A percentile compares a stretch with the other conserved stretches of the same genome.
These are phyloP conservation scores for Pseudogymnoascus sp. DNA, from an alignment of 2,329 filamentous ascomycete genomes.

Conservation along the genomic window DNA sequence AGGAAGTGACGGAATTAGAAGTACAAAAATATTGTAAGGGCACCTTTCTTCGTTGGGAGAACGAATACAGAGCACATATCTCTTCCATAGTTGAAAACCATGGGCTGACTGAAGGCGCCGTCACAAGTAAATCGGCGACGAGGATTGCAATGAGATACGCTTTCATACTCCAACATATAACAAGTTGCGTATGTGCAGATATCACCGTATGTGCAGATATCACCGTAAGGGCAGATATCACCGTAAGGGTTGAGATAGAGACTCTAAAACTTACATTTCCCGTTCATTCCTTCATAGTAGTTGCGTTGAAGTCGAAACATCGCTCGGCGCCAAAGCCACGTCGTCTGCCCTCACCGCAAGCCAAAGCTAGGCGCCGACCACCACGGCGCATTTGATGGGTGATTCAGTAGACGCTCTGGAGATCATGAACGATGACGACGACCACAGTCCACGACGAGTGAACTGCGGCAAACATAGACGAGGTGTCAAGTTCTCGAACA, in stretches of 20 bases:
- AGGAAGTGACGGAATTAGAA: background rate
- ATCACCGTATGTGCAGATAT: background rate
- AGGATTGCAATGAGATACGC: background rate
- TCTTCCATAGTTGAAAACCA: background rate
- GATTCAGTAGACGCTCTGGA: background rate
- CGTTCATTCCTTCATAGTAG: background rate
- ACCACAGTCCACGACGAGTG: background rate
- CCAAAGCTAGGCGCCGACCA: background rate
- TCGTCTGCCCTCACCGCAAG: background rate
- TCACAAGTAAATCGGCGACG: background rate
- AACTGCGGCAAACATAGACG: background rate
- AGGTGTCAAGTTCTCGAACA: background rate
- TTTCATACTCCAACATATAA: background rate
- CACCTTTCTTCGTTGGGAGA: background rate
- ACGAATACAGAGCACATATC: background rate
- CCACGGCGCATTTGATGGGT: background rate
- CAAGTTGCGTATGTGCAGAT: background rate
- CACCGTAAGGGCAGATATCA: background rate
- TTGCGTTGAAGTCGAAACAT: background rate
- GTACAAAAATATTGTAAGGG: background rate
- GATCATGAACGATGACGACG: background rate
- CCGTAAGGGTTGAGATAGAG: background rate
- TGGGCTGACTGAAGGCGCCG: background rate
- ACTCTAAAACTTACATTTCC: background rate
- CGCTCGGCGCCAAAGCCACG: background rate